Evolutionary conservation across 768 basidiomycete species (phyloP).

Genomic region (Amanita rubescens): DNA sequence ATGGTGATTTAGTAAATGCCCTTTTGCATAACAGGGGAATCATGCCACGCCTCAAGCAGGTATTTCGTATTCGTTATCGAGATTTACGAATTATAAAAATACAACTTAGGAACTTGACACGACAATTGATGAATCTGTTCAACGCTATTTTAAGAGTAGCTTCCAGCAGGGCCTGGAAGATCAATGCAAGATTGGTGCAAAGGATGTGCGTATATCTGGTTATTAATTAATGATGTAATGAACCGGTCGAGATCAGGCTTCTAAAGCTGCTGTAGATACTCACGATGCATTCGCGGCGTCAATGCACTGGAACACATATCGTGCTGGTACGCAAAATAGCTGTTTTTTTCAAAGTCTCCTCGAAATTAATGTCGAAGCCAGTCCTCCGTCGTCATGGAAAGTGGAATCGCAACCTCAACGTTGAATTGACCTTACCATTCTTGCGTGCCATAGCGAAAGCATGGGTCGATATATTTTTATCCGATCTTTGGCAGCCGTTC

Average conservation of each 20-base stretch:
- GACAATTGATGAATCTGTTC: neutral
- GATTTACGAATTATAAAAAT: neutral
- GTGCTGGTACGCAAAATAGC: neutral
- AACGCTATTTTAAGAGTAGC: neutral
- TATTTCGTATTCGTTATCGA: neutral
- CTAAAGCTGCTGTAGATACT: neutral
- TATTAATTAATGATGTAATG: neutral
- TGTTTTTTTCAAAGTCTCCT: neutral
- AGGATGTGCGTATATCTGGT: neutral
- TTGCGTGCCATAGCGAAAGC: neutral
- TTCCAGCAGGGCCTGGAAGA: neutral
- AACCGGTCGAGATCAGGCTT: neutral
- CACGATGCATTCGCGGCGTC: neutral
- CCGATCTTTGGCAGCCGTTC: neutral
- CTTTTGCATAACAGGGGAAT: neutral
- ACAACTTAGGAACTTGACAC: neutral
- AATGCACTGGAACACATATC: neutral
- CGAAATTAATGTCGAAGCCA: neutral
- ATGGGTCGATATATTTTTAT: neutral
- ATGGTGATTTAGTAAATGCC: neutral
- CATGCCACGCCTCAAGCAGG: neutral
- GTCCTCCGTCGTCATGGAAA: neutral
- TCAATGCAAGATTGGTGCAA: neutral
- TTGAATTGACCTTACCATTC: neutral
- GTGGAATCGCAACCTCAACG: neutral